These are phyloP conservation scores for Geranium brycei DNA, from an alignment of 345 rosid genomes.

Conservation along the genomic window DNA sequence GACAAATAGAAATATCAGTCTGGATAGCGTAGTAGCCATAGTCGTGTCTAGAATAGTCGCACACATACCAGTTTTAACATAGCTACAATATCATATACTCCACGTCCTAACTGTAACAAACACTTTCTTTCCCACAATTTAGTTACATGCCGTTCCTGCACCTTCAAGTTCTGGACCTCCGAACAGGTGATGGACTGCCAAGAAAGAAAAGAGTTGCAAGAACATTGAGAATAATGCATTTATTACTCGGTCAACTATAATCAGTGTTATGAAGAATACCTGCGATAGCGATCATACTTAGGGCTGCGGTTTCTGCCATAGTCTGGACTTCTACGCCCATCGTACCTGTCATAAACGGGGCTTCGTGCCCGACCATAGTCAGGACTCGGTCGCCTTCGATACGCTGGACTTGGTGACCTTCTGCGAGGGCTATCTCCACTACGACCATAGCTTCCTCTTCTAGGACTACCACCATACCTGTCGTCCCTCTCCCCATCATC, in stretches of 20 bases:
- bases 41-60: too few species aligned
- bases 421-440: conserved; percentile 28
- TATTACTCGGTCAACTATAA: too few species aligned
- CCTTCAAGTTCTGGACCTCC: conserved; percentile 41
- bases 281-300: conserved; percentile 43
- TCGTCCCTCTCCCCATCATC: conserved; percentile 67
- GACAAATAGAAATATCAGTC: too few species aligned
- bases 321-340: conserved; percentile 27
- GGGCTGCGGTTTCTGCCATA: conserved; percentile 43
- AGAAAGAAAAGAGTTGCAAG: background rate
- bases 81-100: too few species aligned
- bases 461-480: conserved; percentile 39
- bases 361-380: conserved; percentile 65
- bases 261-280: conserved; percentile 23
- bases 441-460: conserved; percentile 37
- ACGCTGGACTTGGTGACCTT: conserved; percentile 64
- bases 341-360: conserved; percentile 59
- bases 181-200: conserved; percentile 54
- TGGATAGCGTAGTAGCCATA: too few species aligned
- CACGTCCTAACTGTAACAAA: too few species aligned
- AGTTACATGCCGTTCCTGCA: too few species aligned
- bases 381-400: conserved; percentile 58
- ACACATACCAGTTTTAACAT: too few species aligned
- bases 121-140: too few species aligned
- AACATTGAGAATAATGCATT: too few species aligned